A percentile compares a stretch with the other conserved stretches of the same genome.
These are phyloP conservation scores for Teratosphaeria gauchensis DNA, from an alignment of 2,329 filamentous ascomycete species.

Conservation along the genomic window DNA sequence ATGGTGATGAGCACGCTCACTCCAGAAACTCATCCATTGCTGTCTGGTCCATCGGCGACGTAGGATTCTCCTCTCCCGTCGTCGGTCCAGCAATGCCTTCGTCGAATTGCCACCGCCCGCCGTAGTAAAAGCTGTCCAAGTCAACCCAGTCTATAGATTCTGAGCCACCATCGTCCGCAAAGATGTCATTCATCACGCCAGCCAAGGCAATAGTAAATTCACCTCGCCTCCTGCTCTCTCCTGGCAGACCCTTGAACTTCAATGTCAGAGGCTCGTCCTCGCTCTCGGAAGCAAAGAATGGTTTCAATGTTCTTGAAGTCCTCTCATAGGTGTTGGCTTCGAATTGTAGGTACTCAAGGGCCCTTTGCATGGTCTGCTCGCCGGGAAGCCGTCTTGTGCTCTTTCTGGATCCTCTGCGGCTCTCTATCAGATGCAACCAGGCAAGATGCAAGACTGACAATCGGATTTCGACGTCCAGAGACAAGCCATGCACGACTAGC, in stretches of 20 bases:
- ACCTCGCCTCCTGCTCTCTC: background rate
- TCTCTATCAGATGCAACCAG: background rate
- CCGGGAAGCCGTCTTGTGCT: background rate
- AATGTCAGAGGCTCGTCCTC: background rate
- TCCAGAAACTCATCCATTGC: background rate
- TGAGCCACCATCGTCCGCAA: conserved; percentile 3
- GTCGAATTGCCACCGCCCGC: background rate
- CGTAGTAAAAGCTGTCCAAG: background rate
- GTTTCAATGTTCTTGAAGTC: background rate
- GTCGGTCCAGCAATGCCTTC: background rate
- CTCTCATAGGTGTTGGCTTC: conserved; percentile 5
- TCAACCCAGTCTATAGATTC: conserved; percentile 3
- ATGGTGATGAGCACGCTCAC: background rate
- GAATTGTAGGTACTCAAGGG: conserved; percentile 4
- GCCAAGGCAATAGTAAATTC: conserved; percentile 4
- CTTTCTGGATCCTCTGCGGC: background rate
- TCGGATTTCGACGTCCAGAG: background rate
- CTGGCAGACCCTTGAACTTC: background rate
- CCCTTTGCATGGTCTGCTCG: background rate
- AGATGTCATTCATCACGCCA: conserved; percentile 2
- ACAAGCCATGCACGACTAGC: background rate
- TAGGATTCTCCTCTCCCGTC: background rate
- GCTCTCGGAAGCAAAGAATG: conserved; percentile 1
- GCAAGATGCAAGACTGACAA: conserved; percentile 2
- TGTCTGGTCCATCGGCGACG: background rate